phyloP scores from a whole-genome alignment of 202 grass and related monocot genomes.

The Carex arenaria region DNA sequence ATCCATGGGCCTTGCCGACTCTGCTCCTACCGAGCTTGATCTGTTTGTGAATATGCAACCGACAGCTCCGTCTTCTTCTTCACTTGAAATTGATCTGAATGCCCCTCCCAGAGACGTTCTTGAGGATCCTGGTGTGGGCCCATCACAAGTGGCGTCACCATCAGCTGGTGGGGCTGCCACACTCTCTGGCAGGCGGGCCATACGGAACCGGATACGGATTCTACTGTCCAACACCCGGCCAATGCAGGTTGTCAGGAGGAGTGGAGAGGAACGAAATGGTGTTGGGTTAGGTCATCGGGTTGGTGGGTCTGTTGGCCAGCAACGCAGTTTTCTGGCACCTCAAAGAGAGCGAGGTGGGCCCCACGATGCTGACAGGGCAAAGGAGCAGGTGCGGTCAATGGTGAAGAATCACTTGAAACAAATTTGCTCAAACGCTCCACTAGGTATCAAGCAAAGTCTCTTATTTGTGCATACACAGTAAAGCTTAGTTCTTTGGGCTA shows the following conservation, averaged over 20 bases:
- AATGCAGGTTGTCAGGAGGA: conserved; percentile 26
- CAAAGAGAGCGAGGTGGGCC: conserved; percentile 30
- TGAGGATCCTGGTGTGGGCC: conserved; percentile 31
- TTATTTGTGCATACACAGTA: background rate
- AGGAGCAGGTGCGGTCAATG: conserved; percentile 45
- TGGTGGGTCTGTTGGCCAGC: conserved; percentile 36
- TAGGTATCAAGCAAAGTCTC: conserved; percentile 42
- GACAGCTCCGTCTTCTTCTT: background rate
- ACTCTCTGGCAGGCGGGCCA: conserved; percentile 50
- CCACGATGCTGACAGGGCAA: conserved; percentile 43
- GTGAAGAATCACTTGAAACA: conserved; percentile 47
- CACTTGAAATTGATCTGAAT: conserved; percentile 81
- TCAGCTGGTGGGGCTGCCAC: conserved; percentile 53
- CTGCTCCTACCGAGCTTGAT: background rate
- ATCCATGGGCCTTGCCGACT: background rate
- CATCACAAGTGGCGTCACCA: conserved; percentile 28
- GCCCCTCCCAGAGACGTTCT: conserved; percentile 53
- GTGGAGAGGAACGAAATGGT: conserved; percentile 24
- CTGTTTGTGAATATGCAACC: background rate
- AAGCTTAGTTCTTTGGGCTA: conserved; percentile 15
- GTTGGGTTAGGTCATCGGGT: conserved; percentile 13
- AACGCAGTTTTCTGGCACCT: conserved; percentile 39
- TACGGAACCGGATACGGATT: conserved; percentile 50
- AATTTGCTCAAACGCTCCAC: conserved; percentile 25
- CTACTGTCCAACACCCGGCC: conserved; percentile 45